phyloP scores from a whole-genome alignment of 1,284 basidiomycete species.

The Boletus putidus region DNA sequence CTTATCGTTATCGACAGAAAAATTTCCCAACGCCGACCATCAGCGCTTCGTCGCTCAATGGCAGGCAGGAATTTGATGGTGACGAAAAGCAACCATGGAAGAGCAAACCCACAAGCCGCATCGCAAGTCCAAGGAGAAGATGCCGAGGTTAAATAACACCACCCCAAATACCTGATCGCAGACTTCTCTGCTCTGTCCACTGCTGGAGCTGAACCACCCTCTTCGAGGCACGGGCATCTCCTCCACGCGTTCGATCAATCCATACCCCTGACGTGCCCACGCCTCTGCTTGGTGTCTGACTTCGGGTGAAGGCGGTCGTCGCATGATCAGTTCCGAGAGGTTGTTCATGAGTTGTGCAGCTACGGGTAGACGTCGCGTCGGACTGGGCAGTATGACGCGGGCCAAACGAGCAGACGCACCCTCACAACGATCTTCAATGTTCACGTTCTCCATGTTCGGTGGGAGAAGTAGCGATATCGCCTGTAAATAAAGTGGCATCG shows the following conservation, averaged over 20 bases:
- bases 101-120: too few relatives aligned
- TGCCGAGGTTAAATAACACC: constrained; percentile 62
- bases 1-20: too few relatives aligned
- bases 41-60: too few relatives aligned
- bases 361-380: constrained; percentile 27
- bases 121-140: too few relatives aligned
- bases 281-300: constrained; percentile 56
- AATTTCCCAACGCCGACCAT: too few relatives aligned
- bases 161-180: constrained; percentile 63
- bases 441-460: constrained; percentile 40
- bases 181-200: constrained; percentile 23
- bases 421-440: constrained; percentile 57
- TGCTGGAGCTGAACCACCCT: constrained; percentile 28
- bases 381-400: neutral
- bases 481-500: constrained; percentile 65
- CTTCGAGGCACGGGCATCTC: constrained; percentile 26
- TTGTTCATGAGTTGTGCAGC: constrained; percentile 73
- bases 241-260: constrained; percentile 45
- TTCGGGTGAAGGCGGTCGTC: constrained; percentile 47
- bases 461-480: constrained; percentile 67
- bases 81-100: too few relatives aligned
- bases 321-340: constrained; percentile 59
- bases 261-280: constrained; percentile 59
- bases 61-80: too few relatives aligned
- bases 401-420: constrained; percentile 40